Evolutionary conservation across 1,139 yeast genomes (phyloP).

Genomic region (Casaregolazyma lundiana): DNA sequence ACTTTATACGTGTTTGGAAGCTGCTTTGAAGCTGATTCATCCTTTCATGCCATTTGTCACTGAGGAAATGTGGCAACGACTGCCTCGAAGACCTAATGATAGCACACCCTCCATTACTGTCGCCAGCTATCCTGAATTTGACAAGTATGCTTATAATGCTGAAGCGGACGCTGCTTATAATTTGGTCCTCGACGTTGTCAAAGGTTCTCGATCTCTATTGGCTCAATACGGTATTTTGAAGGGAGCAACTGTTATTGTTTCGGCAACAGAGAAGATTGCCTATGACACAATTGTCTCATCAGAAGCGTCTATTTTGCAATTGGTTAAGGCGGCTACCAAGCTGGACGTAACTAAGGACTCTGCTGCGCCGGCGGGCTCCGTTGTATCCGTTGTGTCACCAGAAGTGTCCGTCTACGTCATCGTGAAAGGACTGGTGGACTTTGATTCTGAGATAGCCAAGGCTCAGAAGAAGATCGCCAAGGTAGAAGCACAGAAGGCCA

Average conservation of each 20-base stretch:
- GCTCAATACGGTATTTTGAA: constrained; percentile 85
- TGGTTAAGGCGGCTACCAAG: constrained; percentile 83
- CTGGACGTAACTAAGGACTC: constrained; percentile 51
- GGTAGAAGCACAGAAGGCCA: constrained; percentile 44
- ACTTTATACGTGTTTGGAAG: constrained; percentile 85
- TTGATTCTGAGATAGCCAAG: constrained; percentile 84
- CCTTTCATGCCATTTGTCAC: constrained; percentile 98
- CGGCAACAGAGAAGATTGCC: constrained; percentile 49
- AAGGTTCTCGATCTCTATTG: constrained; percentile 86
- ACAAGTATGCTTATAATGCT: constrained; percentile 54
- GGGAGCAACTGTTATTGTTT: constrained; percentile 82
- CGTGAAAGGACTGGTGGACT: constrained; percentile 91
- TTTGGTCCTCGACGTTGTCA: constrained; percentile 77
- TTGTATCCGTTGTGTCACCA: constrained; percentile 73
- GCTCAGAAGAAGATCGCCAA: constrained; percentile 70
- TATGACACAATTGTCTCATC: constrained; percentile 59
- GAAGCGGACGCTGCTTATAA: constrained; percentile 73
- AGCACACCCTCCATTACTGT: constrained; percentile 64
- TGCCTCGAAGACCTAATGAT: constrained; percentile 82
- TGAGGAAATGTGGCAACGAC: constrained; percentile 98
- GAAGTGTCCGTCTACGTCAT: constrained; percentile 81
- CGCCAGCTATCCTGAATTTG: constrained; percentile 73
- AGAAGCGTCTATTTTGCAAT: constrained; percentile 77
- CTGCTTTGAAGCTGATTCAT: constrained; percentile 86
- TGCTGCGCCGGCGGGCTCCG: constrained; percentile 81